Conservation (phyloP, 1,284 basidiomycete species). For the Moesziomyces aphidis region DNA sequence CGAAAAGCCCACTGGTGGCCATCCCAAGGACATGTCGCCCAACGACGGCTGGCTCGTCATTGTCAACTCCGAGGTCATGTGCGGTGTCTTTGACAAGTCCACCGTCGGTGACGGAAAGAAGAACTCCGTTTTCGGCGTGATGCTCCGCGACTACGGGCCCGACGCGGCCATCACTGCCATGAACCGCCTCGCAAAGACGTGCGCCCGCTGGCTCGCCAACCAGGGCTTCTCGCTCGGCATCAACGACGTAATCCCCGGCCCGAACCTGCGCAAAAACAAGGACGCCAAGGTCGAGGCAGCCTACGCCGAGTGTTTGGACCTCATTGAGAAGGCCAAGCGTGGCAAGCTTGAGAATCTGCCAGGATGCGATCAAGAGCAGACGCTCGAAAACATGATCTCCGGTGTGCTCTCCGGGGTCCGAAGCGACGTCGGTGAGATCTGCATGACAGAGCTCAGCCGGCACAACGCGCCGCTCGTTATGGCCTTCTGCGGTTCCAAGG, state of each 20-base stretch:
- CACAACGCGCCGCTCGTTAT: conserved; percentile 98
- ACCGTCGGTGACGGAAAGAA: conserved; percentile 99
- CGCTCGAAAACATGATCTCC: conserved; percentile 94
- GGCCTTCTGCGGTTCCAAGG: conserved; percentile 98
- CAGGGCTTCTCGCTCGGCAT: conserved; percentile 98
- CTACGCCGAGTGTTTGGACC: conserved; percentile 85
- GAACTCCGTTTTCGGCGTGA: conserved; percentile 98
- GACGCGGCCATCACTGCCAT: conserved; percentile 94
- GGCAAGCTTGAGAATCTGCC: conserved; percentile 95
- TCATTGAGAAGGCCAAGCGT: conserved; percentile 89
- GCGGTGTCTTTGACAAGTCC: conserved; percentile 98
- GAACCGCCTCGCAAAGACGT: conserved; percentile 95
- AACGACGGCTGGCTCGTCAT: conserved; percentile 99
- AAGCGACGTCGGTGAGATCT: conserved; percentile 95
- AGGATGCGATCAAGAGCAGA: conserved; percentile 96
- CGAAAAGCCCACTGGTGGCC: conserved; percentile 78
- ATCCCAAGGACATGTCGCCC: conserved; percentile 84
- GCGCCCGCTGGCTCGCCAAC: conserved; percentile 94
- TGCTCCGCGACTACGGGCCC: conserved; percentile 94
- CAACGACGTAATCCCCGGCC: conserved; percentile 97
- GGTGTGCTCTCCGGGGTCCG: conserved; percentile 93
- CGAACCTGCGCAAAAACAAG: conserved; percentile 82
- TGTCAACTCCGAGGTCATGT: conserved; percentile 98
- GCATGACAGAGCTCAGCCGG: conserved; percentile 95
- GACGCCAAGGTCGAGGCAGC: conserved; percentile 88